phyloP scores from a whole-genome alignment of 1,284 basidiomycete genomes.

The Xerocomus amazonicus region DNA sequence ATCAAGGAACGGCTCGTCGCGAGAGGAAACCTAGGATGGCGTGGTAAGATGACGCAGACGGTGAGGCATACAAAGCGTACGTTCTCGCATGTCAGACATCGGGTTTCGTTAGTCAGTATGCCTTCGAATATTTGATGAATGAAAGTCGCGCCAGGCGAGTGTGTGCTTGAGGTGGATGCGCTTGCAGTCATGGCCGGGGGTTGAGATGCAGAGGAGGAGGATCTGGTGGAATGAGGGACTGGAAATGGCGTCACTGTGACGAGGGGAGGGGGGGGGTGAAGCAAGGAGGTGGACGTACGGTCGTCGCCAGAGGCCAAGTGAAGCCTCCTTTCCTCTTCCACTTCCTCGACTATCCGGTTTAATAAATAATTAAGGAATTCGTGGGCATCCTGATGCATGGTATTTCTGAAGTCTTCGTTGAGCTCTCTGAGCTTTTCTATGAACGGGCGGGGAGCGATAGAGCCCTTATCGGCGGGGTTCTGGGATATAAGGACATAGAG shows the following conservation, averaged over 20 bases:
- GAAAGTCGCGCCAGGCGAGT: slow-evolving; percentile 61
- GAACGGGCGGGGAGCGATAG: slow-evolving; percentile 83
- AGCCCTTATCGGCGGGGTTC: slow-evolving; percentile 75
- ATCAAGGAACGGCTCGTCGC: slow-evolving; percentile 96
- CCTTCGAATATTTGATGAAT: slow-evolving; percentile 95
- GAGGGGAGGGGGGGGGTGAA: neutral
- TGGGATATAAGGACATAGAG: slow-evolving; percentile 83
- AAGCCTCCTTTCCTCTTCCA: slow-evolving; percentile 67
- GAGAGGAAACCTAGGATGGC: slow-evolving; percentile 73
- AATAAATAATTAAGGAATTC: slow-evolving; percentile 95
- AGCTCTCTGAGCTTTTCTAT: slow-evolving; percentile 87
- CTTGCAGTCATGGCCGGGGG: slow-evolving; percentile 37
- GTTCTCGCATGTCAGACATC: slow-evolving; percentile 96
- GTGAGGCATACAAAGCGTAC: slow-evolving; percentile 39
- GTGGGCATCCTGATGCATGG: slow-evolving; percentile 93
- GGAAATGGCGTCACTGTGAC: slow-evolving; percentile 5
- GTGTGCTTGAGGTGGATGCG: slow-evolving; percentile 42
- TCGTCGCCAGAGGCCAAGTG: slow-evolving; percentile 37
- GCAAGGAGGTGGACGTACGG: slow-evolving; percentile 14
- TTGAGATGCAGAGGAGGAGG: slow-evolving; percentile 45
- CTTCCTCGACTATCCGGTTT: slow-evolving; percentile 91
- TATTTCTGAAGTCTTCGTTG: slow-evolving; percentile 83
- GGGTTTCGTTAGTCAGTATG: slow-evolving; percentile 90
- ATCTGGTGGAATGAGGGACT: slow-evolving; percentile 59
- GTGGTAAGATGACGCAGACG: slow-evolving; percentile 9